Percentiles rank a stretch among this genome's conserved stretches.
These are phyloP conservation scores for Ogataea hybrid DNA, from an alignment of 1,139 yeast species.

Conservation along the genomic window DNA sequence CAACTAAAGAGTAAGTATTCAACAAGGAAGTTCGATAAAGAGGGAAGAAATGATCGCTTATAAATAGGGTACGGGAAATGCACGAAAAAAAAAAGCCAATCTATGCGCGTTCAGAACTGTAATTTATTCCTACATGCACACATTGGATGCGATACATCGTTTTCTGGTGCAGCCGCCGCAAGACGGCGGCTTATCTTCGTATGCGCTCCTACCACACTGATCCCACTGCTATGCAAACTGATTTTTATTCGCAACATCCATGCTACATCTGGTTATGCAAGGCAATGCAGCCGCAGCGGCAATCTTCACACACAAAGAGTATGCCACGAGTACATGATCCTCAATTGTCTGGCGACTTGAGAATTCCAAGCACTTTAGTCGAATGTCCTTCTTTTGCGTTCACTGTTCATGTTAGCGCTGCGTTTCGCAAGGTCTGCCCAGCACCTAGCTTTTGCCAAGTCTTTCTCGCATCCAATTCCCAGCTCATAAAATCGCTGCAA, in stretches of 20 bases:
- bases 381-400: not conserved
- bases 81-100: not conserved
- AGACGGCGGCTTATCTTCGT: not conserved
- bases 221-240: not conserved
- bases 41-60: not conserved
- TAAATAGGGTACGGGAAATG: not conserved
- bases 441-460: slow-evolving; percentile 54
- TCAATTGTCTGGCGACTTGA: not conserved
- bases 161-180: not conserved
- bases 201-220: not conserved
- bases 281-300: not conserved
- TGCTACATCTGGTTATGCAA: not conserved
- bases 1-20: not conserved
- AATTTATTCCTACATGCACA: not conserved
- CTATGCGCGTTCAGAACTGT: slow-evolving; percentile 1
- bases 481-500: slow-evolving; percentile 81
- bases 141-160: not conserved
- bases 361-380: not conserved
- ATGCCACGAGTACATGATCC: not conserved
- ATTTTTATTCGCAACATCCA: not conserved
- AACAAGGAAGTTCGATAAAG: not conserved
- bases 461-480: slow-evolving; percentile 80
- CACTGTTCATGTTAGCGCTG: not conserved
- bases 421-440: slow-evolving; percentile 68
- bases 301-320: not conserved